Evolutionary conservation across 495 filamentous ascomycete species (phyloP).

Genomic region (Penicillium goetzii): DNA sequence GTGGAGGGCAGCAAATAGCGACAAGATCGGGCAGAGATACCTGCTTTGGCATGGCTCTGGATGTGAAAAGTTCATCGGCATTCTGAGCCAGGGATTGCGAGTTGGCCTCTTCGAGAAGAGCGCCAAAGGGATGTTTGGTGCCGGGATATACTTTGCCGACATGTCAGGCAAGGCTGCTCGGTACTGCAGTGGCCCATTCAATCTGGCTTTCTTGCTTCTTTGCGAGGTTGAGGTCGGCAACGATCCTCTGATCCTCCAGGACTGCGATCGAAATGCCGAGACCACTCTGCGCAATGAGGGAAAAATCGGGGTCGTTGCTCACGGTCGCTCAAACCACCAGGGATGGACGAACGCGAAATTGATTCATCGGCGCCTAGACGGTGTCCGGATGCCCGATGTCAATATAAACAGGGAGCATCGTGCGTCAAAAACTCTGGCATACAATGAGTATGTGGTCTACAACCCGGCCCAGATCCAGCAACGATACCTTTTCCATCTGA

Average conservation of each 20-base stretch:
- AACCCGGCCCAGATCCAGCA: conserved; percentile 71
- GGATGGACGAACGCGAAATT: conserved; percentile 16
- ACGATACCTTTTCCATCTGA: conserved; percentile 70
- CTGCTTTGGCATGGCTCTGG: conserved; percentile 77
- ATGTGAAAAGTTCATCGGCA: conserved; percentile 70
- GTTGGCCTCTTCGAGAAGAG: conserved; percentile 5
- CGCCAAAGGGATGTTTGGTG: neutral
- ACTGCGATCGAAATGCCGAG: neutral
- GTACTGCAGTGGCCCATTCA: neutral
- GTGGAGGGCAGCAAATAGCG: conserved; percentile 41
- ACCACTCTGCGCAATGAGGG: neutral
- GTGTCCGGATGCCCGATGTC: conserved; percentile 18
- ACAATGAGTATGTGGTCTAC: conserved; percentile 66
- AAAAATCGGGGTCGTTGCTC: neutral
- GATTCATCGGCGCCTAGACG: conserved; percentile 20
- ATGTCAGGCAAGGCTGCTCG: conserved; percentile 19
- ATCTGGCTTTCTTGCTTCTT: conserved; percentile 13
- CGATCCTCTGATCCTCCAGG: neutral
- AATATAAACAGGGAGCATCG: neutral
- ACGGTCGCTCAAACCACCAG: neutral
- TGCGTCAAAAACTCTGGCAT: neutral
- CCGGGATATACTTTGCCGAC: conserved; percentile 23
- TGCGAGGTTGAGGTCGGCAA: conserved; percentile 24
- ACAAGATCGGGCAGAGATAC: conserved; percentile 51
- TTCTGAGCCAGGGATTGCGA: conserved; percentile 73